Evolutionary conservation across 306 rosid genomes (phyloP), one percentile per base, ranked within the genome.

Genomic region (Arachis stenosperma): DNA sequence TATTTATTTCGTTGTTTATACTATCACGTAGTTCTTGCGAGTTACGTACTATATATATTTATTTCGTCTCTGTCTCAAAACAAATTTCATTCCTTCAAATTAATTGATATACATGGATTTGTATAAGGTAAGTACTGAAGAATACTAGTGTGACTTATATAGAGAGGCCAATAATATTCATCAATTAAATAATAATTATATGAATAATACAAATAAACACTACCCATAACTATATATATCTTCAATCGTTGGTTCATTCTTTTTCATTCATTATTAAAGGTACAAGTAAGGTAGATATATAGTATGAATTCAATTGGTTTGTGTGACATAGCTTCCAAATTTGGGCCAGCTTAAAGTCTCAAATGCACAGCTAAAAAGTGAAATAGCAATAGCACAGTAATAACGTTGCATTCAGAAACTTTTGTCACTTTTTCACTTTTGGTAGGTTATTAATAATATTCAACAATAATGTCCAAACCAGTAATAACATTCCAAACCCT

Each of bases 301-400:
- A 33, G 37, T 33, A 33, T 33, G 37, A 33, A 33, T 2, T 33
- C 2, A 4, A 33, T 33, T 33, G 37, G 37, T 33, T 33, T 33
- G 37, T 33, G 4, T 33, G 2, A 33, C 4, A 7, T 27, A 8
- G 41, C 48, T 50, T 4, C 62, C 59, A 39, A 29, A 62, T 62
- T 39, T 73, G 27, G 78, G 54, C 10, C 11, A 73, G 13, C 77
- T 73, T 17, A 29, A 5, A 61, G 61, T 14, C 61, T 48, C 13
- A 51, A 61, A 6, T 1, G 48, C 46, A 61, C 61, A 53, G 14
- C 60, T 47, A n/a, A 60, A 47, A 71, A 54, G 17, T 10, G 37
- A 51, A 70, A 70, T 10, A 51, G 58, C 54, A 13, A 61, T 64
- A 30, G 15, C 69, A 61, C 42, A 43, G 51, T 61, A 69, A 15